Evolutionary conservation across 306 rosid species (phyloP), one percentile per base, ranked within the genome.

Genomic region (Fragaria nilgerrensis): DNA sequence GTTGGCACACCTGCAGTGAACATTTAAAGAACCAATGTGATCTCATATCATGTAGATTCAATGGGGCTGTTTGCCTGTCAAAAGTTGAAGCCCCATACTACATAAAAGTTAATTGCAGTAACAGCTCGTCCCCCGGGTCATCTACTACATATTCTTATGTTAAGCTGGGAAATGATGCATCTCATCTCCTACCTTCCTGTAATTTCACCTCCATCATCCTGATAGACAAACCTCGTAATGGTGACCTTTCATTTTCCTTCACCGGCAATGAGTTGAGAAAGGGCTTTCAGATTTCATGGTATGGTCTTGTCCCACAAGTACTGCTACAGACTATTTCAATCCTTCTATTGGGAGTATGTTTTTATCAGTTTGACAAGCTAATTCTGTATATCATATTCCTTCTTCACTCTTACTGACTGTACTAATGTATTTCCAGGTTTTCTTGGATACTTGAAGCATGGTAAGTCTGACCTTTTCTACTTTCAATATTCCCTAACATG

Each of bases 1-100:
- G 92, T 88, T 17, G 87, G 78, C 74, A 86, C 97, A 82, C 97
- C 98, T 90, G 58, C 39, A 82, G 52, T 58, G 70, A 73, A 80
- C 44, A 83, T 19, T 41, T 8, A 64, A 66, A 75, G 44, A 55
- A 84, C 17, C 81, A 80, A 27, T 13, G 62, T 65, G 76, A 22
- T 82, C 83, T 67, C 74, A 78, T 64, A 58, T 39, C 56, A 20
- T 11, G 1, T 17, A 56, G 53, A 75, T 16, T 70, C 36, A n/a
- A 48, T 32, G 16, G 34, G 45, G 63, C 72, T 44, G 41, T 37
- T 37, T 37, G 64, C 65, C 39, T 0, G 36, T 72, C 16, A 1
- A 62, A 25, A 7, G 48, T 72, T 36, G 14, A 72, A 48, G 52
- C 65, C 12, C 64, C 36, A 2, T 3, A 52, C 19, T 72, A 72